Conservation (phyloP, 2,329 filamentous ascomycete genomes). For the Phaeophleospora eucalypticola region DNA sequence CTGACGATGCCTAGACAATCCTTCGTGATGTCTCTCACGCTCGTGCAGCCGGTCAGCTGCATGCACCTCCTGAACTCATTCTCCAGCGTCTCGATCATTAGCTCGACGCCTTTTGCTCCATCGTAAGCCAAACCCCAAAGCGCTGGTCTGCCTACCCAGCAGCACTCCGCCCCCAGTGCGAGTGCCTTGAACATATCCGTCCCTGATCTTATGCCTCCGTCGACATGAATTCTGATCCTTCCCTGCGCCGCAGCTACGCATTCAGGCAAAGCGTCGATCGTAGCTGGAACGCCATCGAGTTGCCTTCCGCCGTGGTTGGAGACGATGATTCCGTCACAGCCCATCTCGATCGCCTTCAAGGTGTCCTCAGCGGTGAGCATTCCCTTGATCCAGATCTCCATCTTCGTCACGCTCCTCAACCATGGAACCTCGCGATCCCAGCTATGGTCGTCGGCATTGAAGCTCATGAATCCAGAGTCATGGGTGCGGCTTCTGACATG, state of each 20-base stretch:
- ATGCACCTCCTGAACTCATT: slow-evolving; percentile 38
- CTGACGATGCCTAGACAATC: slow-evolving; percentile 30
- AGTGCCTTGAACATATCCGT: slow-evolving; percentile 57
- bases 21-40: slow-evolving; percentile 33
- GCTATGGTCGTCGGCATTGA: slow-evolving; percentile 30
- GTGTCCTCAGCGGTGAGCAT: slow-evolving; percentile 40
- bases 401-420: slow-evolving; percentile 45
- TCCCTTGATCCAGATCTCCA: slow-evolving; percentile 48
- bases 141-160: slow-evolving; percentile 46
- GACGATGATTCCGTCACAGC: slow-evolving; percentile 39
- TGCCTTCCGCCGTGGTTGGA: slow-evolving; percentile 46
- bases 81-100: slow-evolving; percentile 40
- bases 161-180: slow-evolving; percentile 49
- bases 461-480: slow-evolving; percentile 26
- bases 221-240: slow-evolving; percentile 59
- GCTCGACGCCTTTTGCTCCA: slow-evolving; percentile 36
- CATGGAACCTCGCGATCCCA: slow-evolving; percentile 44
- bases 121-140: slow-evolving; percentile 49
- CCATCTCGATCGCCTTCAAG: slow-evolving; percentile 41
- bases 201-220: slow-evolving; percentile 54
- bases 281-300: slow-evolving; percentile 52
- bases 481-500: slow-evolving; percentile 26
- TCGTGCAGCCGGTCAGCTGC: slow-evolving; percentile 36
- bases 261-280: slow-evolving; percentile 47
- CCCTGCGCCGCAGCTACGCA: slow-evolving; percentile 39